Conservation (phyloP, 1,284 basidiomycete genomes). For the Termitomyces sp. region DNA sequence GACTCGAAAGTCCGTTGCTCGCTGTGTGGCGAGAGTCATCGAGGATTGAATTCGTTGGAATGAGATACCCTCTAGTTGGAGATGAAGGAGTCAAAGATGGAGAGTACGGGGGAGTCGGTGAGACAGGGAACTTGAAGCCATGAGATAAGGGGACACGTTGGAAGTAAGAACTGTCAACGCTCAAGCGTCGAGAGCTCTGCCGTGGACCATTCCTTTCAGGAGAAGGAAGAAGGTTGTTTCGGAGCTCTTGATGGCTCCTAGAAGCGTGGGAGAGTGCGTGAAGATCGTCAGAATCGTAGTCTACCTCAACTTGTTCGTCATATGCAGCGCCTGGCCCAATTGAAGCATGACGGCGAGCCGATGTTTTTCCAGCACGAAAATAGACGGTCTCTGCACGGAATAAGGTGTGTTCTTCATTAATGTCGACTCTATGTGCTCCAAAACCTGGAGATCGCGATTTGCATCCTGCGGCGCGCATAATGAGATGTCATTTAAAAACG, state of each 20-base stretch:
- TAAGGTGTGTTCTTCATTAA: slow-evolving; percentile 76
- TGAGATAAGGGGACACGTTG: slow-evolving; percentile 24
- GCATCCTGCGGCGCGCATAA: neutral
- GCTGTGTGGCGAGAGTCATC: slow-evolving; percentile 38
- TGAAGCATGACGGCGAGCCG: slow-evolving; percentile 58
- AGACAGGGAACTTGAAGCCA: slow-evolving; percentile 20
- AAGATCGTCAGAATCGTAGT: slow-evolving; percentile 21
- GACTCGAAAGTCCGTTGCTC: slow-evolving; percentile 23
- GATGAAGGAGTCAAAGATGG: slow-evolving; percentile 16
- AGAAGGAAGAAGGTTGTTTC: neutral
- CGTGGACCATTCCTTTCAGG: slow-evolving; percentile 6
- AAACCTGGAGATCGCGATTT: slow-evolving; percentile 43
- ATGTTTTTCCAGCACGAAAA: slow-evolving; percentile 52
- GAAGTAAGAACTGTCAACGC: slow-evolving; percentile 31
- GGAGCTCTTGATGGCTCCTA: slow-evolving; percentile 4
- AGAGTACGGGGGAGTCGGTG: slow-evolving; percentile 33
- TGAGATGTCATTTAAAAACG: slow-evolving; percentile 17
- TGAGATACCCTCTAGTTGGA: slow-evolving; percentile 10
- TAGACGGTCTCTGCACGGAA: slow-evolving; percentile 71
- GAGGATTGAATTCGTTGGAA: slow-evolving; percentile 28
- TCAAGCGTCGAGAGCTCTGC: slow-evolving; percentile 24
- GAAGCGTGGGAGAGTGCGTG: slow-evolving; percentile 8
- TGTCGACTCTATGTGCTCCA: slow-evolving; percentile 75
- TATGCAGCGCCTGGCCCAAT: slow-evolving; percentile 70
- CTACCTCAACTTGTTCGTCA: slow-evolving; percentile 24